Conservation (phyloP, 805 yeast species). For the Saccharomyces jurei region DNA sequence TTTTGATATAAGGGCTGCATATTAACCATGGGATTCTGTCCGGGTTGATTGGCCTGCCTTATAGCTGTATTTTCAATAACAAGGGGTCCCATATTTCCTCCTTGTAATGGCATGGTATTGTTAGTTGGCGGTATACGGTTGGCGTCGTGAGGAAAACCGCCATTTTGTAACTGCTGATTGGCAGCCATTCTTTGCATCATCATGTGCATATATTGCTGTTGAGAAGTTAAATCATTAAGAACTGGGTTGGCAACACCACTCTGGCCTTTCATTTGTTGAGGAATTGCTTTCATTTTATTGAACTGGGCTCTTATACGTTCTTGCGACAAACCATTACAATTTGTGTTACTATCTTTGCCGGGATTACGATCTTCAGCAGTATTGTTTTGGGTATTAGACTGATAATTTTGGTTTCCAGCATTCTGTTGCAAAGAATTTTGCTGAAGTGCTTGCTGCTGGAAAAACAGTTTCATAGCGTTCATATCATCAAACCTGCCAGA, state of each 20-base stretch:
- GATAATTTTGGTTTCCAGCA: background rate
- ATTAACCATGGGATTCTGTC: background rate
- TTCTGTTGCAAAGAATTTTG: slow-evolving; percentile 3
- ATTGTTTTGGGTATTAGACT: background rate
- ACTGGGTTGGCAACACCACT: background rate
- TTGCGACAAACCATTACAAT: background rate
- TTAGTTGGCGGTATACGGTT: background rate
- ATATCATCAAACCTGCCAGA: background rate
- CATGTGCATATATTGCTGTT: slow-evolving; percentile 4
- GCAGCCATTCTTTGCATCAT: slow-evolving; percentile 3
- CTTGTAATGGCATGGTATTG: background rate
- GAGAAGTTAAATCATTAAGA: background rate
- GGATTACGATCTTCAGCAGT: background rate
- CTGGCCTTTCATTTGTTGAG: background rate
- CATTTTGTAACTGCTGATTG: slow-evolving; percentile 3
- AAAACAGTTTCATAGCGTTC: background rate
- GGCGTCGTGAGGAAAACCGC: background rate
- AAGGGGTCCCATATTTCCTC: background rate
- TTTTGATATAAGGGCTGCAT: background rate
- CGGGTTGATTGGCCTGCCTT: background rate
- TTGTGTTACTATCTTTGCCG: background rate
- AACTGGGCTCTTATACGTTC: background rate
- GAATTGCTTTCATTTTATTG: background rate
- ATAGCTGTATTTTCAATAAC: background rate
- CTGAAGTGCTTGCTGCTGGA: background rate